Evolutionary conservation across 352 stramenopile species (phyloP).

Genomic region (Phytophthora crassamura): DNA sequence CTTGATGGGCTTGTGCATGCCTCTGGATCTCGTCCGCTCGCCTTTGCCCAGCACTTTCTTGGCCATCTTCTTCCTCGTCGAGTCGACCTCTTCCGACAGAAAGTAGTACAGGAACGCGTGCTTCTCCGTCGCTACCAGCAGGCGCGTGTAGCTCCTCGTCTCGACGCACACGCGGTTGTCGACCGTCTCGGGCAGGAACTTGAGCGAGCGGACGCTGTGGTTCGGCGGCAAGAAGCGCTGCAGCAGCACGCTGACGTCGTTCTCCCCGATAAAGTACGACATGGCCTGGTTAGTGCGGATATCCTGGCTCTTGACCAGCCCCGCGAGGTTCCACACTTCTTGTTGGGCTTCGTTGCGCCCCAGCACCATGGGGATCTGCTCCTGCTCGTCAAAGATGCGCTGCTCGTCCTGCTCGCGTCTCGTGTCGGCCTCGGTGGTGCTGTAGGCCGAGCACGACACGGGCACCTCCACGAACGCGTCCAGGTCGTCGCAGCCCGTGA

Average conservation of each 20-base stretch:
- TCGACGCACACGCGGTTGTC: conserved; percentile 82
- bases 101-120: conserved; percentile 88
- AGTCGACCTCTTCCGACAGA: conserved; percentile 71
- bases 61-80: conserved; percentile 78
- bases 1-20: conserved; percentile 53
- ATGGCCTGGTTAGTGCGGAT: conserved; percentile 84
- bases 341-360: conserved; percentile 77
- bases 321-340: conserved; percentile 76
- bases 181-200: conserved; percentile 85
- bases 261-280: conserved; percentile 70
- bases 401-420: conserved; percentile 57
- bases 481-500: conserved; percentile 47
- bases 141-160: conserved; percentile 75
- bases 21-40: conserved; percentile 51
- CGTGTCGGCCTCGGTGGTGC: conserved; percentile 51
- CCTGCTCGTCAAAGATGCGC: conserved; percentile 60
- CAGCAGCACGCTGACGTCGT: conserved; percentile 74
- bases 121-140: conserved; percentile 69
- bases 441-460: conserved; percentile 64
- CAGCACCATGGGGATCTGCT: conserved; percentile 67
- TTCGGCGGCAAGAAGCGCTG: conserved; percentile 80
- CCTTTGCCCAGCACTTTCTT: conserved; percentile 74
- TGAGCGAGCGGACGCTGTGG: conserved; percentile 67
- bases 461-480: conserved; percentile 62
- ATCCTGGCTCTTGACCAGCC: conserved; percentile 75